These are phyloP conservation scores for Starmerella floricola DNA, from an alignment of 805 yeast species.

Conservation along the genomic window DNA sequence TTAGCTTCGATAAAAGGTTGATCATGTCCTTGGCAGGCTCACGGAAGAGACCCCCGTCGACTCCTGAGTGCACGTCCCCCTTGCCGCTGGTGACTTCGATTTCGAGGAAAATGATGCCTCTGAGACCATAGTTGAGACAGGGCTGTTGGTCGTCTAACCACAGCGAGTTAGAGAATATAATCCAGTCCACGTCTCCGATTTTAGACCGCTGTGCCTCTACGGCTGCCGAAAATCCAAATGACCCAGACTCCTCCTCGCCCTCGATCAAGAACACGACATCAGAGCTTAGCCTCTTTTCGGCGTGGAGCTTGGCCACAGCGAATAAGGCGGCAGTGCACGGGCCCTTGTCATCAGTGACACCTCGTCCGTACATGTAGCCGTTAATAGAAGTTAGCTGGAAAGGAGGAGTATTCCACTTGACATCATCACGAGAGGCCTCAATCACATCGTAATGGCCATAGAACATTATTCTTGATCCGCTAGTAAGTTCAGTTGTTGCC, in stretches of 20 bases:
- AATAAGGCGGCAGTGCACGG: slow-evolving; percentile 78
- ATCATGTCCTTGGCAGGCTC: slow-evolving; percentile 86
- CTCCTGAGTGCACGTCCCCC: slow-evolving; percentile 92
- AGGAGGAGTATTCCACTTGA: slow-evolving; percentile 65
- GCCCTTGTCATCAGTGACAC: slow-evolving; percentile 91
- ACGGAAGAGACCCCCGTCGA: slow-evolving; percentile 80
- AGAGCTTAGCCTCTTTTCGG: slow-evolving; percentile 40
- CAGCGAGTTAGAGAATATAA: slow-evolving; percentile 76
- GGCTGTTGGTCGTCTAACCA: slow-evolving; percentile 88
- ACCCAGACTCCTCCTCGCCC: slow-evolving; percentile 94
- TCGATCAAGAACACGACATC: slow-evolving; percentile 79
- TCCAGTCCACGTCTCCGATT: slow-evolving; percentile 78
- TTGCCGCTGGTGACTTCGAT: slow-evolving; percentile 56
- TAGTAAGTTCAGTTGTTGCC: slow-evolving; percentile 14
- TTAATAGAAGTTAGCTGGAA: slow-evolving; percentile 61
- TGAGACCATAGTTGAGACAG: slow-evolving; percentile 82
- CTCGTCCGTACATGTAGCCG: slow-evolving; percentile 83
- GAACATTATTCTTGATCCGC: slow-evolving; percentile 49
- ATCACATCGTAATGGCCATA: slow-evolving; percentile 96
- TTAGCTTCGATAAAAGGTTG: slow-evolving; percentile 53
- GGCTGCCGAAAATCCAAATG: slow-evolving; percentile 66
- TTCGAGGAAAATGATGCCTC: slow-evolving; percentile 81
- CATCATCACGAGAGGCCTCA: slow-evolving; percentile 46
- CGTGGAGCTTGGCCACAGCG: slow-evolving; percentile 64
- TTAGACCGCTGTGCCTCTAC: slow-evolving; percentile 36